Evolutionary conservation across 305 asterid genomes (phyloP).

Genomic region (Ilex paraguariensis): DNA sequence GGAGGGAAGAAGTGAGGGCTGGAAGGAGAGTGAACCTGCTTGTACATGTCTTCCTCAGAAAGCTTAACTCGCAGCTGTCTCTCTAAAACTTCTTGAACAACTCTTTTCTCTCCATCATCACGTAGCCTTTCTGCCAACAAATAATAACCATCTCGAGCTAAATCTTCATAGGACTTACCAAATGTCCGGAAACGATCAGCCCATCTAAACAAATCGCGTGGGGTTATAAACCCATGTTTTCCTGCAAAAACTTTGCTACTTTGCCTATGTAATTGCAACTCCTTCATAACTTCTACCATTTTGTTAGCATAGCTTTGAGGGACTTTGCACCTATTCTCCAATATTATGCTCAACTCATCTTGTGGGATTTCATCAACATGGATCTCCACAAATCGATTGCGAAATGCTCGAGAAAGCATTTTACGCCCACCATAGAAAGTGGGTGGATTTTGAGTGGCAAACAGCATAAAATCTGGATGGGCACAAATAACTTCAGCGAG

Average conservation of each 20-base stretch:
- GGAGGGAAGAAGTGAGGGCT: not conserved
- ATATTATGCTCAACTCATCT: constrained; percentile 74
- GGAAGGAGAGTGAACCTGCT: constrained; percentile 50
- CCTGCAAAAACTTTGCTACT: constrained; percentile 95
- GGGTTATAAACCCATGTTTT: constrained; percentile 96
- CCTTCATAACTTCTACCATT: constrained; percentile 95
- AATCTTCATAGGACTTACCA: constrained; percentile 63
- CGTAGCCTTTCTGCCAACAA: constrained; percentile 94
- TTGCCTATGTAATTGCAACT: constrained; percentile 86
- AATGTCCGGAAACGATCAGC: constrained; percentile 62
- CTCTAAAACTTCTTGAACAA: constrained; percentile 75
- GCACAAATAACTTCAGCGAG: constrained; percentile 70
- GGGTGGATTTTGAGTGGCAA: constrained; percentile 99
- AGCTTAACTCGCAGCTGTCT: constrained; percentile 48
- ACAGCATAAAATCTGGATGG: constrained; percentile 88
- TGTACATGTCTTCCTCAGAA: constrained; percentile 53
- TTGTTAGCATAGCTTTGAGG: constrained; percentile 67
- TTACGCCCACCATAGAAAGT: constrained; percentile 93
- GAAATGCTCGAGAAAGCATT: constrained; percentile 95
- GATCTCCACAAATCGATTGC: constrained; percentile 98
- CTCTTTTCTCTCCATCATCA: constrained; percentile 62
- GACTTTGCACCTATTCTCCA: constrained; percentile 63
- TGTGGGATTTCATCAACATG: constrained; percentile 98
- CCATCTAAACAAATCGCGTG: constrained; percentile 98
- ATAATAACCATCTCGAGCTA: constrained; percentile 89